Conservation (phyloP, 2,329 filamentous ascomycete genomes). For the Thyridium curvatum region DNA sequence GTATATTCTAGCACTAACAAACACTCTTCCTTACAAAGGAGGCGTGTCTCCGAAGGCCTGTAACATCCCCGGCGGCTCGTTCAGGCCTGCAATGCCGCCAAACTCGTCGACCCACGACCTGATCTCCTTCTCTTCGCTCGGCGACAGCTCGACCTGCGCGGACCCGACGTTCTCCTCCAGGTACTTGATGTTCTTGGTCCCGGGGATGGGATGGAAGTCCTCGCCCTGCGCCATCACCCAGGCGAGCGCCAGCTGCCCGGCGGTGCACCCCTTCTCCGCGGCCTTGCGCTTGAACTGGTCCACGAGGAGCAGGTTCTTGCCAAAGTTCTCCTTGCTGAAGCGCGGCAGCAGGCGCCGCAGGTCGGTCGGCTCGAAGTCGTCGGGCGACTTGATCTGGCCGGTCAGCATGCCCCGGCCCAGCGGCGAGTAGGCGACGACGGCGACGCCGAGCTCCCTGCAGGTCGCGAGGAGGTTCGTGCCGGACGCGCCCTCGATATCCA, state of each 20-base stretch:
- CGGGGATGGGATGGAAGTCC: slow-evolving; percentile 31
- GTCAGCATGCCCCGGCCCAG: slow-evolving; percentile 37
- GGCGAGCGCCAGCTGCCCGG: slow-evolving; percentile 46
- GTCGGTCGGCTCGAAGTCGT: slow-evolving; percentile 7
- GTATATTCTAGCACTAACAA: too few relatives aligned
- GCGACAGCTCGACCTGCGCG: slow-evolving; percentile 12
- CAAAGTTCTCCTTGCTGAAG: slow-evolving; percentile 38
- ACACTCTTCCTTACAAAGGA: too few relatives aligned
- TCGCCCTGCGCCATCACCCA: slow-evolving; percentile 46
- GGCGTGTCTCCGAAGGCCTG: too few relatives aligned
- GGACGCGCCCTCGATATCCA: slow-evolving; percentile 50
- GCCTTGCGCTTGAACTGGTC: slow-evolving; percentile 16
- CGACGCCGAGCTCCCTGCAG: slow-evolving; percentile 37
- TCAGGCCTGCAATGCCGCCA: too few relatives aligned
- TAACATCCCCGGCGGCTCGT: too few relatives aligned
- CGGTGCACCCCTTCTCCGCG: slow-evolving; percentile 28
- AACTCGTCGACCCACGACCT: slow-evolving; percentile 1
- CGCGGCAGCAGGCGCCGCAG: slow-evolving; percentile 22
- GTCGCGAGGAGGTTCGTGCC: slow-evolving; percentile 34
- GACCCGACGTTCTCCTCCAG: slow-evolving; percentile 22
- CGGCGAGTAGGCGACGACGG: slow-evolving; percentile 31
- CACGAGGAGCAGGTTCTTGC: slow-evolving; percentile 33
- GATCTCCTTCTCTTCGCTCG: slow-evolving; percentile 5
- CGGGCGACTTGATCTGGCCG: slow-evolving; percentile 16
- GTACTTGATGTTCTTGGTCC: slow-evolving; percentile 21